phyloP scores from a whole-genome alignment of 441 rosid genomes.

The Hypseocharis bilobata region DNA sequence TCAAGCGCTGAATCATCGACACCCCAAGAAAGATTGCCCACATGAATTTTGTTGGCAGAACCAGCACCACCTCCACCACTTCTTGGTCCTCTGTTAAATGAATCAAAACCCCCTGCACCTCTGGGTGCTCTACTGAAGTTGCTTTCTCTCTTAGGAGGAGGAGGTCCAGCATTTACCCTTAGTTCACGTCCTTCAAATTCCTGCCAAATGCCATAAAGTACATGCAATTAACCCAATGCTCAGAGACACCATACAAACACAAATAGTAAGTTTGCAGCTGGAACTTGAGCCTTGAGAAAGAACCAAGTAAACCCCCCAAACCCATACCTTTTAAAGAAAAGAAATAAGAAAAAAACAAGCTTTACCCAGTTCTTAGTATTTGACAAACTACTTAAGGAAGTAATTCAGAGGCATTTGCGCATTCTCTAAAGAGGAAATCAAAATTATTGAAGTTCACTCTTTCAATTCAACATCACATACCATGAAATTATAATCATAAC shows the following conservation, averaged over 20 bases:
- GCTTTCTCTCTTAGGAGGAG: slow-evolving; percentile 27
- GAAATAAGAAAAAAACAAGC: no score
- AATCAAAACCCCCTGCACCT: slow-evolving; percentile 16
- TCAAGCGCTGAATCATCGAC: slow-evolving; percentile 77
- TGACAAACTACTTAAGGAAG: neutral
- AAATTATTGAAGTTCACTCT: neutral
- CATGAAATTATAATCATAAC: neutral
- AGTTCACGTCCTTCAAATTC: slow-evolving; percentile 23
- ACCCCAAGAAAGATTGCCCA: slow-evolving; percentile 89
- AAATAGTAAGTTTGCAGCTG: neutral
- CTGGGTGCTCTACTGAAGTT: slow-evolving; percentile 9
- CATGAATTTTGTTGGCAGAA: slow-evolving; percentile 52
- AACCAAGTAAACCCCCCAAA: no score
- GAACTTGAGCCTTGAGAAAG: neutral
- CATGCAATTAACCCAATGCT: neutral
- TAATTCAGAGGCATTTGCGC: neutral
- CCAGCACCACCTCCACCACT: slow-evolving; percentile 16
- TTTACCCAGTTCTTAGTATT: neutral
- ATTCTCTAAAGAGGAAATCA: neutral
- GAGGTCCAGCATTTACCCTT: slow-evolving; percentile 29
- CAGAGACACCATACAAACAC: neutral
- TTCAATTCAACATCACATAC: neutral
- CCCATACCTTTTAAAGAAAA: no score
- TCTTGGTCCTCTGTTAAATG: no score
- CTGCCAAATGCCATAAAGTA: slow-evolving; percentile 14